Evolutionary conservation across 1,284 basidiomycete genomes (phyloP), one percentile per base, ranked within the genome.

Genomic region (Pyrrhoderma lamaoense): DNA sequence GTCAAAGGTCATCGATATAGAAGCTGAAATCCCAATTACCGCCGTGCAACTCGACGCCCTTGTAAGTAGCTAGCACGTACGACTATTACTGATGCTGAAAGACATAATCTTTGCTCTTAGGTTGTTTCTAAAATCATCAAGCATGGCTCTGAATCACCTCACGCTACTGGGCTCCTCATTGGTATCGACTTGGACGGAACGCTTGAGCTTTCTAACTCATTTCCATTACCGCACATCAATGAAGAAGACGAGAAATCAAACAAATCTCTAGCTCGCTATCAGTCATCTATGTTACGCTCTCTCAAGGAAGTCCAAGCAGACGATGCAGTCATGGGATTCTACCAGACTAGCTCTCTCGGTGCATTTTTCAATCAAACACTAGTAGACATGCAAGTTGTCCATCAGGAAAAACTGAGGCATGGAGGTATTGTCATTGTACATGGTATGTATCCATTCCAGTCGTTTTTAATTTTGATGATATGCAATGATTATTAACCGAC

Each of bases 251-350:
- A 89, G 54, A 89, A 89, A 63, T 78, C 81, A 13, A 65, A 75
- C 13, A 90, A 89, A 67, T 76, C 77, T 45, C 72, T 79, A 55
- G 88, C 76, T 47, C 82, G 85, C 38, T 94, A 94, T 68, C 91
- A 93, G 64, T 72, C 79, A 31, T 79, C 85, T 53, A 92, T 95
- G 89, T 73, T 95, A 45, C 82, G 85, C 49, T 85, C 90, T 38
- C 71, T 95, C 63, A 86, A 89, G 62, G 91, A 97, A 65, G 92
- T 98, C 55, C 89, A 93, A 65, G 84, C 88, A 50, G 94, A 97
- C 64, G 93, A 95, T 66, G 93, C 89, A 60, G 82, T 96, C 45
- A 90, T 99, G 52, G 96, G 96, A 42, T 93, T 97, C 69, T 99
- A 99, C 75, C 92, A 96, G 67, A 88, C 87, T 43, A 91, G 86